A percentile compares a stretch with the other conserved stretches of the same genome.
Evolutionary conservation across 2,329 filamentous ascomycete species (phyloP).

Genomic region (Phaeosphaeriaceae sp.): DNA sequence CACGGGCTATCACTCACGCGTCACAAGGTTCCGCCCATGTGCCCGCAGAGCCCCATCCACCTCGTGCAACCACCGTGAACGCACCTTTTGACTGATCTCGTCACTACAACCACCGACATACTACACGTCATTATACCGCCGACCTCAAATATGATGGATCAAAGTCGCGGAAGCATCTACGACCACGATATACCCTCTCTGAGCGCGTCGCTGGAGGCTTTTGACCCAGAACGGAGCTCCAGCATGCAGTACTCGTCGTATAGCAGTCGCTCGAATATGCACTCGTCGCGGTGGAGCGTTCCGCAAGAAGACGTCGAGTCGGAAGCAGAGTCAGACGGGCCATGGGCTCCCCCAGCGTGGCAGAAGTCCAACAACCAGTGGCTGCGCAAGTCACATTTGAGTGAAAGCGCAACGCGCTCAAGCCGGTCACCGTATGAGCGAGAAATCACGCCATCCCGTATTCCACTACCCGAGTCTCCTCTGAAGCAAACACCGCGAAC

Average conservation of each 20-base stretch:
- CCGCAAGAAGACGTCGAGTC: conserved; percentile 49
- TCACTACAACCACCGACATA: conserved; percentile 13
- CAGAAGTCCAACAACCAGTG: conserved; percentile 65
- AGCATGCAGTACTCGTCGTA: conserved; percentile 35
- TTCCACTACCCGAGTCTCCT: conserved; percentile 67
- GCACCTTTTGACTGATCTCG: conserved; percentile 24
- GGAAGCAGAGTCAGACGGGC: conserved; percentile 55
- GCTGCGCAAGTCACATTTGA: conserved; percentile 57
- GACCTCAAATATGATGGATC: conserved; percentile 32
- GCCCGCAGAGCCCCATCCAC: conserved; percentile 31
- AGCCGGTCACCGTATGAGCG: conserved; percentile 65
- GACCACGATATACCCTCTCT: conserved; percentile 48
- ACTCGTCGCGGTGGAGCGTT: conserved; percentile 54
- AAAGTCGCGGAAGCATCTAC: conserved; percentile 44
- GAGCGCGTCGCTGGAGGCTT: conserved; percentile 48
- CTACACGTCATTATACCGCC: conserved; percentile 9
- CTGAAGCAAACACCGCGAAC: conserved; percentile 62
- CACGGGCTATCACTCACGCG: conserved; percentile 27
- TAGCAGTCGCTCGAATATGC: conserved; percentile 68
- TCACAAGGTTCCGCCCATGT: conserved; percentile 46
- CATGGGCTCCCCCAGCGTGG: conserved; percentile 73
- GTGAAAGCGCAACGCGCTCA: conserved; percentile 41
- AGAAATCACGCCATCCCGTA: conserved; percentile 62
- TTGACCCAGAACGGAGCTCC: conserved; percentile 47
- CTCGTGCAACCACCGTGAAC: conserved; percentile 31